phyloP scores from a whole-genome alignment of 2,329 filamentous ascomycete genomes.

The Byssochlamys sp. region DNA sequence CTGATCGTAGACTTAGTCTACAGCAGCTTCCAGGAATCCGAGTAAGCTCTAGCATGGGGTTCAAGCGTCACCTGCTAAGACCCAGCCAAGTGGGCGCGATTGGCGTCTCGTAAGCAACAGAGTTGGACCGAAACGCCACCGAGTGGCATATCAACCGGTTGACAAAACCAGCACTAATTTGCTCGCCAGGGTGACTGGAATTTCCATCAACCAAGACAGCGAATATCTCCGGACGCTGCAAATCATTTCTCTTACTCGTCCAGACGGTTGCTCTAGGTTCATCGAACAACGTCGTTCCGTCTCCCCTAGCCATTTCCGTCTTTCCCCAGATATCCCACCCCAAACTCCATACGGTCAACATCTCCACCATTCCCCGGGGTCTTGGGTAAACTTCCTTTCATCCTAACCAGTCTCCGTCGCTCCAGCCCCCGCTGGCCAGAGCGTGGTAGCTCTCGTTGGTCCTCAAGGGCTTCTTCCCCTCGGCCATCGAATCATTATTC shows the following conservation, averaged over 20 bases:
- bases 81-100: not conserved
- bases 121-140: not conserved
- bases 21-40: not conserved
- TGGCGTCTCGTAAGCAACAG: not conserved
- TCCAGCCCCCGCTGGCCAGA: not conserved
- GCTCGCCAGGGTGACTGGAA: not conserved
- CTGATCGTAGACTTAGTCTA: not conserved
- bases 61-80: not conserved
- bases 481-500: not conserved
- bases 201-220: not conserved
- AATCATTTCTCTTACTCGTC: not conserved
- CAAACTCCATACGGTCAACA: not conserved
- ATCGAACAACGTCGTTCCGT: not conserved
- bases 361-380: constrained; percentile 1
- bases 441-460: not conserved
- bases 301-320: not conserved
- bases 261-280: not conserved
- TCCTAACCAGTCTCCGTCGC: constrained; percentile 7
- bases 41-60: not conserved
- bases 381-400: constrained; percentile 11
- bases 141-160: not conserved
- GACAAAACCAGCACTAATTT: not conserved
- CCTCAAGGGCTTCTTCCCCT: not conserved
- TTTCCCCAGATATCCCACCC: not conserved
- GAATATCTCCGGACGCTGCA: not conserved